These are phyloP conservation scores for Penicillium brevicompactum DNA, from an alignment of 2,329 filamentous ascomycete species.

Conservation along the genomic window DNA sequence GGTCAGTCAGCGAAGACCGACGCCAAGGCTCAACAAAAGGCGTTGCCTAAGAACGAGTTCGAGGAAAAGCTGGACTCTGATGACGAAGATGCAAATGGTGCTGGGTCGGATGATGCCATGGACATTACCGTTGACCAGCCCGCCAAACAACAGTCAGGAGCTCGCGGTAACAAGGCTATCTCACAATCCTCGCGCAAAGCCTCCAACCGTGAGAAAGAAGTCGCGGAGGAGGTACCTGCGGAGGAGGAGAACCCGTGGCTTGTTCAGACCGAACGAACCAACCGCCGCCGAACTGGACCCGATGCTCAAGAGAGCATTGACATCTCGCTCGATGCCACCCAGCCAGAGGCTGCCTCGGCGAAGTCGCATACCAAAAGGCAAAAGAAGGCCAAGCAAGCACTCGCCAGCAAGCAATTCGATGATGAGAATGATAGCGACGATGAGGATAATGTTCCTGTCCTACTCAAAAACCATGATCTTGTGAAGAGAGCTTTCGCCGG, in stretches of 20 bases:
- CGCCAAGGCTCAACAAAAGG: slow-evolving; percentile 29
- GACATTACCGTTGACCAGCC: slow-evolving; percentile 38
- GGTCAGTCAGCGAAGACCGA: slow-evolving; percentile 36
- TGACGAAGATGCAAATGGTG: slow-evolving; percentile 35
- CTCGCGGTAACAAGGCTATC: slow-evolving; percentile 21
- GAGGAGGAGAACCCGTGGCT: slow-evolving; percentile 43
- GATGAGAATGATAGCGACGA: slow-evolving; percentile 47
- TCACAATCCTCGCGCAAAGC: slow-evolving; percentile 15
- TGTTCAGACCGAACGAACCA: slow-evolving; percentile 36
- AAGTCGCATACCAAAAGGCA: slow-evolving; percentile 22
- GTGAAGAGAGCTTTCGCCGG: slow-evolving; percentile 85
- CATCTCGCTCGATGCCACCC: slow-evolving; percentile 32
- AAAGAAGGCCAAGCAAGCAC: slow-evolving; percentile 22
- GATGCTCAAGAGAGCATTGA: slow-evolving; percentile 36
- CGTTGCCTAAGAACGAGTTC: slow-evolving; percentile 56
- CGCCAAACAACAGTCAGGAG: slow-evolving; percentile 21
- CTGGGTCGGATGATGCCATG: slow-evolving; percentile 32
- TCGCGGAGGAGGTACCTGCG: slow-evolving; percentile 19
- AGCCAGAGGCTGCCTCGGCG: slow-evolving; percentile 15
- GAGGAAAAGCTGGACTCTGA: slow-evolving; percentile 62
- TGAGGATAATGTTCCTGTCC: slow-evolving; percentile 42
- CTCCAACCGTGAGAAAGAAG: slow-evolving; percentile 19
- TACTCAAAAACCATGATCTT: slow-evolving; percentile 62
- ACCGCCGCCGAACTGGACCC: slow-evolving; percentile 30
- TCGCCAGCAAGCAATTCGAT: slow-evolving; percentile 38